A percentile compares a stretch with the other conserved stretches of the same genome.
Evolutionary conservation across 1,284 basidiomycete species (phyloP).

Genomic region (Cryptococcus sp.): DNA sequence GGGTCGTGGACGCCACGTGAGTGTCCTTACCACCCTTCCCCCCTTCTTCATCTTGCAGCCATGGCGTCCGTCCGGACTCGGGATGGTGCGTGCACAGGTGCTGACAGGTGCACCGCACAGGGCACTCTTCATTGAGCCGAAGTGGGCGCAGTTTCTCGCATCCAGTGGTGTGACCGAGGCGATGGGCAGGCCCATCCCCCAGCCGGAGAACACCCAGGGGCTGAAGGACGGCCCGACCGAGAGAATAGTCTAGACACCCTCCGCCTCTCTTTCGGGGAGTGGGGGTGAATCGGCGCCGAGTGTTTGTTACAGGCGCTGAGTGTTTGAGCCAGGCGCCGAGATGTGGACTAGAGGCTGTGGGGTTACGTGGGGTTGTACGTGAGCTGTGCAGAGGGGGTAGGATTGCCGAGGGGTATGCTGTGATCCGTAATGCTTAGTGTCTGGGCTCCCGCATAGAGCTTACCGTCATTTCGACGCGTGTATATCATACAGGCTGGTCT

Average conservation of each 20-base stretch:
- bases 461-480: no score
- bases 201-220: slow-evolving; percentile 17
- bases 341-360: no score
- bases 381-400: no score
- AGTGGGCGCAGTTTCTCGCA: slow-evolving; percentile 70
- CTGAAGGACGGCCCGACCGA: slow-evolving; percentile 25
- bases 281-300: not conserved
- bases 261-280: not conserved
- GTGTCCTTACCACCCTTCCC: not conserved
- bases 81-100: not conserved
- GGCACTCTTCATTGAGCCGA: slow-evolving; percentile 76
- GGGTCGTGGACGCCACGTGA: slow-evolving; percentile 78
- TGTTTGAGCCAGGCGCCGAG: no score
- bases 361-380: no score
- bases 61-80: no score
- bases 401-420: no score
- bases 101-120: slow-evolving; percentile 43
- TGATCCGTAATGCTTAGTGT: no score
- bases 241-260: slow-evolving; percentile 15
- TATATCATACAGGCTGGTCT: no score
- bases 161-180: slow-evolving; percentile 48
- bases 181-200: slow-evolving; percentile 36
- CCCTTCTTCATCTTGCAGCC: not conserved
- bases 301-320: no score
- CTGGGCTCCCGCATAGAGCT: no score